phyloP scores from a whole-genome alignment of 306 rosid species.

The Cyamopsis tetragonoloba region DNA sequence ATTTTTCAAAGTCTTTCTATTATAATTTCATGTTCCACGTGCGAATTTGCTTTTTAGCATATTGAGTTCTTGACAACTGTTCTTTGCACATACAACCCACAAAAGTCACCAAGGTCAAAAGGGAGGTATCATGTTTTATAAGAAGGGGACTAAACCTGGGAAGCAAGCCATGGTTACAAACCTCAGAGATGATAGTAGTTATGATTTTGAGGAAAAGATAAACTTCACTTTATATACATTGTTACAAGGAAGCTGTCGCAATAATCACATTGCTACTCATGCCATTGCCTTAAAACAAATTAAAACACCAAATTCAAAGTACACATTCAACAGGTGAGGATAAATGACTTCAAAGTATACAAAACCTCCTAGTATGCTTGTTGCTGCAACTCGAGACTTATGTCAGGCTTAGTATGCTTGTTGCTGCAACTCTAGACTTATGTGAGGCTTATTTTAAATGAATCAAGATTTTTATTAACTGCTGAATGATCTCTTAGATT shows the following conservation, averaged over 20 bases:
- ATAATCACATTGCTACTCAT: conserved; percentile 55
- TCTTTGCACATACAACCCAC: conserved; percentile 47
- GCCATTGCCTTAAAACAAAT: conserved; percentile 61
- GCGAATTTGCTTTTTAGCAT: not conserved
- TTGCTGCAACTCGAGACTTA: no score
- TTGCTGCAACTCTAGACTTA: no score
- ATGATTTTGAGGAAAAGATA: conserved; percentile 53
- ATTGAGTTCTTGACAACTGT: not conserved
- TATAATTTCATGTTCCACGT: not conserved
- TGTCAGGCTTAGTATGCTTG: no score
- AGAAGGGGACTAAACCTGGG: conserved; percentile 46
- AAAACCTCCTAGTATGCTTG: no score
- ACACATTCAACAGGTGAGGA: conserved; percentile 53
- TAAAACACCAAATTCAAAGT: conserved; percentile 49
- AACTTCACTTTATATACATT: conserved; percentile 49
- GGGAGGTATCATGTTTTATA: conserved; percentile 55
- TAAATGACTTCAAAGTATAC: no score
- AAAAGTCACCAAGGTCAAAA: conserved; percentile 60
- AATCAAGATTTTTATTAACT: no score
- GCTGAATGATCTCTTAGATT: no score
- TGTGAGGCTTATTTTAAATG: no score
- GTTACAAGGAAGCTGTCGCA: conserved; percentile 61
- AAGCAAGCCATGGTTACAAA: conserved; percentile 41
- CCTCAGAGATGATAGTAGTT: conserved; percentile 31
- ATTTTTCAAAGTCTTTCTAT: not conserved